Evolutionary conservation across 306 rosid genomes (phyloP), one percentile per base, ranked within the genome.

Genomic region (Sophora flavescens): DNA sequence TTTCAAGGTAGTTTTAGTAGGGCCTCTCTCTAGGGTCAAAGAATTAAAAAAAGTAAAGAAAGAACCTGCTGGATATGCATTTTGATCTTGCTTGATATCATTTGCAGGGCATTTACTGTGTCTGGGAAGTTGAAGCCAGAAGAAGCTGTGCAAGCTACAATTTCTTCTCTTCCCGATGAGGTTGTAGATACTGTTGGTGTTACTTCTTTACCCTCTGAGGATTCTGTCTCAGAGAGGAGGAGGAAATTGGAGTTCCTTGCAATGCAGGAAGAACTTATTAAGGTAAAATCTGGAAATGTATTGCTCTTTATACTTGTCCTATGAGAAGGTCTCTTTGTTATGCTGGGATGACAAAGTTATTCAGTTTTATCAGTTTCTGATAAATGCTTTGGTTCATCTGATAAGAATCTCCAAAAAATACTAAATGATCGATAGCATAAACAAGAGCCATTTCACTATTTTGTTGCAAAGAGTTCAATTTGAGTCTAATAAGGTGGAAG

Each of bases 131-230:
- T 87, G 88, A 90, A 80, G 83, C 93, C 92, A 32, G 97, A 93
- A 85, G 99, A 95, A 45, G 96, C 91, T 66, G 92, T 95, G 75
- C 93, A 89, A 84, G 92, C 92, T 83, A 92, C 97, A 11, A 65
- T 95, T 33, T 88, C 99, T 80, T 95, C 99, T 83, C 89, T 95
- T 61, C 99, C 99, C 0, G 97, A 95, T 74, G 99, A 95, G 85
- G 96, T 95, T 79, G 97, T 93, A 58, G 99, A 89, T 84, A 95
- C 97, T 52, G 83, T 95, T 59, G 89, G 96, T 64, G 95, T 89
- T 75, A 92, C 97, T 1, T 85, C 97, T 41, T 85, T 92, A 85
- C 97, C 97, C 44, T 89, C 97, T 71, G 99, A 84, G 83, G 97
- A 92, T 75, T 89, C 97, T 78, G 90, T 95, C 15, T 88, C 99